Evolutionary conservation across 2,329 filamentous ascomycete genomes (phyloP).

Genomic region (Aspergillus costaricaensis): DNA sequence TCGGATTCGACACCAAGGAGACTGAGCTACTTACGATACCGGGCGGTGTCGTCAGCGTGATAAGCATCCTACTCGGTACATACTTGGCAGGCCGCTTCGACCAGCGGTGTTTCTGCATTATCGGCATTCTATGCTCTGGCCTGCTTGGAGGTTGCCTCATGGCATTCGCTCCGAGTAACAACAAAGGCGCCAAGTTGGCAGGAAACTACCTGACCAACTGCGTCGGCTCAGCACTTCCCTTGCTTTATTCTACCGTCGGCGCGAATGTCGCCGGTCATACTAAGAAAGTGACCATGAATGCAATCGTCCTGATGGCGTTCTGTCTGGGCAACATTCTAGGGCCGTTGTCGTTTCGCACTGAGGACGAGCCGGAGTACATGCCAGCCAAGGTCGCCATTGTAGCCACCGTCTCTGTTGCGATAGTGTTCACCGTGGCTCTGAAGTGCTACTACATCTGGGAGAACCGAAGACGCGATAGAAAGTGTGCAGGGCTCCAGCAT

Average conservation of each 20-base stretch:
- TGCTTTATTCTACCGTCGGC: conserved; percentile 45
- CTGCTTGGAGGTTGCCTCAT: conserved; percentile 49
- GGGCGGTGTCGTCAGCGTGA: conserved; percentile 43
- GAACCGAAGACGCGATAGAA: conserved; percentile 32
- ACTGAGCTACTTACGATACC: conserved; percentile 49
- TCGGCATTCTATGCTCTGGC: conserved; percentile 42
- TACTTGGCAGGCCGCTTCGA: conserved; percentile 41
- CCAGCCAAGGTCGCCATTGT: conserved; percentile 44
- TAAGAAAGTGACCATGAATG: conserved; percentile 54
- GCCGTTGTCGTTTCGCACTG: conserved; percentile 47
- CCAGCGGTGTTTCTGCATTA: conserved; percentile 43
- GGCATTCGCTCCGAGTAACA: conserved; percentile 38
- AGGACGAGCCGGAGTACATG: conserved; percentile 46
- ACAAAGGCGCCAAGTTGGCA: conserved; percentile 41
- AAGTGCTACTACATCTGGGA: conserved; percentile 31
- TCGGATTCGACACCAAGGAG: conserved; percentile 47
- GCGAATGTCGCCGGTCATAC: conserved; percentile 52
- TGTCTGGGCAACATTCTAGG: conserved; percentile 49
- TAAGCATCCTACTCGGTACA: conserved; percentile 40
- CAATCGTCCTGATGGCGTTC: conserved; percentile 48
- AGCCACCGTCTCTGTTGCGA: conserved; percentile 32
- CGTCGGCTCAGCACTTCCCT: conserved; percentile 41
- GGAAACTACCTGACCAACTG: conserved; percentile 47
- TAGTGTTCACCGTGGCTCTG: conserved; percentile 29
- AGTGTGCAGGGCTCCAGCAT: conserved; percentile 20